Evolutionary conservation across 73 alveolate genomes (phyloP), one percentile per base, ranked within the genome.

Genomic region (Paraurostyla sp.): DNA sequence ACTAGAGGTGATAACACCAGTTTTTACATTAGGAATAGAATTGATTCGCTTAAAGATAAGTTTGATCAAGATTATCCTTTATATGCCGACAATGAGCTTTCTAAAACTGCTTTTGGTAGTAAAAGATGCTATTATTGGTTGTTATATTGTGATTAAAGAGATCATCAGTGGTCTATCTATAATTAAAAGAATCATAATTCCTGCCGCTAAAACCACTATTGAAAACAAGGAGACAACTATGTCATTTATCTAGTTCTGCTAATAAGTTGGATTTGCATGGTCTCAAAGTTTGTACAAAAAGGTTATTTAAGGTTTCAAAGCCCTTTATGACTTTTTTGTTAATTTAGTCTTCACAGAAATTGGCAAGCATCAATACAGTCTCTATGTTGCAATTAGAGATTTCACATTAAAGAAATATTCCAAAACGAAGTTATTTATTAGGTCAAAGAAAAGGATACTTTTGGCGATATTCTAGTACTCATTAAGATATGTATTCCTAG

Each of bases 291-390:
- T 78, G 3, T 32, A 42, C 35, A 89, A 80, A 20, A 89, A 81
- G 23, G 41, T 80, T 9, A 36, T 89, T 0, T n/a, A 36, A 20
- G 91, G 89, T 0, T 45, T 42, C 51, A 89, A 89, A 51, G 50
- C 89, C n/a, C 62, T 89, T 48, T 89, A 89, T 76, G 88, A 89
- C 41, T 40, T 85, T 0, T n/a, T 65, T 9, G 63, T 80, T 23
- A 63, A 76, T 76, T 42, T 88, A 38, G 57, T 78, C 32, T 45
- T 43, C 29, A 51, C 86, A 33, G 94, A 89, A 63, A 71, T 89
- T 22, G 50, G 83, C 20, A 89, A 69, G 51, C 54, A 89, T 22
- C 25, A 51, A 35, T 38, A 52, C 22, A 52, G 41, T 25, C 29
- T 49, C 50, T 54, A 36, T 20, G 29, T 46, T 16, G 80, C 54